phyloP scores from a whole-genome alignment of 768 basidiomycete species.

The Mycena venus region DNA sequence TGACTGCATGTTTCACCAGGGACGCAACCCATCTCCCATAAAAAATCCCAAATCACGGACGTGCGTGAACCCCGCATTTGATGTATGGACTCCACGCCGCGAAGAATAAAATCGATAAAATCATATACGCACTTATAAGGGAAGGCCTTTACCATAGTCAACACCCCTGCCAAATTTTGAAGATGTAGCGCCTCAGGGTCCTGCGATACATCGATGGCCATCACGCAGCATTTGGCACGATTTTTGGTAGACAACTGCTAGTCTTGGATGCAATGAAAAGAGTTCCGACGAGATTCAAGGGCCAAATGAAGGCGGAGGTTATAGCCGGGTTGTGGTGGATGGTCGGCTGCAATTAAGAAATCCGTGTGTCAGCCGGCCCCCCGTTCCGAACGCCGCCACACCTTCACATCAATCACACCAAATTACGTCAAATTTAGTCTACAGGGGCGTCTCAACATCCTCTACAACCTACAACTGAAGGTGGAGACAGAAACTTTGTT shows the following conservation, averaged over 20 bases:
- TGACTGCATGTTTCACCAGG: neutral
- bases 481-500: too few species aligned
- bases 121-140: neutral
- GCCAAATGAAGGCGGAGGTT: neutral
- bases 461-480: too few species aligned
- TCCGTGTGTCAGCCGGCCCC: too few species aligned
- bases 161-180: neutral
- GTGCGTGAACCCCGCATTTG: neutral
- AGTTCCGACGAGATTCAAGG: neutral
- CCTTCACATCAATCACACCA: too few species aligned
- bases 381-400: too few species aligned
- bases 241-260: neutral
- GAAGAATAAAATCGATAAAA: slow-evolving; percentile 1
- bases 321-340: too few species aligned
- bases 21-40: neutral
- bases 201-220: neutral
- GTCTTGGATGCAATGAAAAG: neutral
- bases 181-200: neutral
- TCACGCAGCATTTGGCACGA: neutral
- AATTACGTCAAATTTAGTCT: too few species aligned
- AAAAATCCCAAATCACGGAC: slow-evolving; percentile 9
- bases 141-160: neutral
- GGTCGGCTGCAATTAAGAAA: too few species aligned
- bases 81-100: neutral
- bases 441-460: too few species aligned